Evolutionary conservation across 2,329 filamentous ascomycete species (phyloP), one percentile per base, ranked within the genome.

Genomic region (Ilyonectria robusta): DNA sequence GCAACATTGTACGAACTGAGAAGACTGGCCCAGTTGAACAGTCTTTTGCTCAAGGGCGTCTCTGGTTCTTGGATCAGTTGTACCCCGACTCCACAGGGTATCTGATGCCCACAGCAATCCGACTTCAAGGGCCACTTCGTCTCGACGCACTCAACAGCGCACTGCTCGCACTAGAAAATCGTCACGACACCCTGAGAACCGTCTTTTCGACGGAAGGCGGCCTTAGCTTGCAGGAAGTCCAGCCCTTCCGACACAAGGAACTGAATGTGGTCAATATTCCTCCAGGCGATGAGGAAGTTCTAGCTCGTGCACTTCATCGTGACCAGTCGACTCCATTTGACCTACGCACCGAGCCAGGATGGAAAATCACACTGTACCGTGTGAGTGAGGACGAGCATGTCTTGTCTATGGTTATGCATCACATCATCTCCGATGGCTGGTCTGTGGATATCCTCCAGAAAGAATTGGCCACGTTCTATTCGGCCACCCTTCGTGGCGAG

Each of bases 401-500:
- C 6, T 48, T 69, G 6, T 72, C 67, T 1, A 50, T 72, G 10
- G 60, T 66, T 11, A 69, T 72, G 68, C 72, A 74, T 40, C 71
- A 73, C 31, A 69, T 71, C 19, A 66, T 74, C 3, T 67, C 68
- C 1, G 72, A 75, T 58, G 73, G 73, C 10, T 75, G 73, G 73
- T 74, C 71, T 10, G n/a, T 40, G 6, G 55, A 35, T 33, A 10
- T 53, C 10, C 50, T 53, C 9, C 50, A 50, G 3, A 33, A 26
- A 4, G 72, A 75, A 37, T 42, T 75, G 0, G 59, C 54, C 1
- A 6, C 4, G 3, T 53, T 53, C 10, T 53, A 53, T n/a, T 7
- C 50, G 1, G 67, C 68, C 50, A 3, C 53, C 6, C 1, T 72
- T 57, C 62, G 47, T 19, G 7, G 70, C 2, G 50, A 53, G 11